Conservation (phyloP, 371 early-diverging fungal species). For the Actinomucor elegans region DNA sequence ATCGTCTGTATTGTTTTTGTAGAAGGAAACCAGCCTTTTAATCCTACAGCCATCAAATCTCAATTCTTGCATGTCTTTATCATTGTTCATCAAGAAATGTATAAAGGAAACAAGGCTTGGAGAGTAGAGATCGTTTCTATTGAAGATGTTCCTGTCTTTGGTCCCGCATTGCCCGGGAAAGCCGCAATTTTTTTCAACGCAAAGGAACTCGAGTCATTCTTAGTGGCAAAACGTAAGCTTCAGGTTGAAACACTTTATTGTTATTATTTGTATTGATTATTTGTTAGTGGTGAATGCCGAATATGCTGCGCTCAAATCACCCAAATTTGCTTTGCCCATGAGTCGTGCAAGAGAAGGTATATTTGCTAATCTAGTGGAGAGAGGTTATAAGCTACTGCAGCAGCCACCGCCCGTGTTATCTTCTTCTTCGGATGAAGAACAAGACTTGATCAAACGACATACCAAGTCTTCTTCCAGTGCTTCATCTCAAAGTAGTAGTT, state of each 20-base stretch:
- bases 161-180: constrained; percentile 65
- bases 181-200: constrained; percentile 52
- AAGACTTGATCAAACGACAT: constrained; percentile 17
- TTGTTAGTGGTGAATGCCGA: constrained; percentile 71
- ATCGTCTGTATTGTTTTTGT: constrained; percentile 76
- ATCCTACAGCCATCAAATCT: constrained; percentile 70
- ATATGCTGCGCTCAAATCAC: constrained; percentile 78
- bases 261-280: not conserved
- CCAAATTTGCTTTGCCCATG: constrained; percentile 58
- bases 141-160: constrained; percentile 68
- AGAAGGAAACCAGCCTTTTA: constrained; percentile 64
- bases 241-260: not conserved
- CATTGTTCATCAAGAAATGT: constrained; percentile 56
- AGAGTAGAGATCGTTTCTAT: constrained; percentile 60
- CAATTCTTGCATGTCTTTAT: constrained; percentile 81
- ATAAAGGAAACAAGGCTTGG: constrained; percentile 37
- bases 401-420: too few relatives aligned
- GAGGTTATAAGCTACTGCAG: constrained; percentile 18
- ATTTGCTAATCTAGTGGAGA: constrained; percentile 48
- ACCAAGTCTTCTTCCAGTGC: constrained; percentile 42
- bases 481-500: constrained; percentile 13
- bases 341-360: constrained; percentile 62
- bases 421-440: not conserved
- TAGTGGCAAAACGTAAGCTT: constrained; percentile 62
- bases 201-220: constrained; percentile 52